Base-by-base conservation (phyloP, 1,139 yeast genomes). In the Yamadazyma mexicana region DNA sequence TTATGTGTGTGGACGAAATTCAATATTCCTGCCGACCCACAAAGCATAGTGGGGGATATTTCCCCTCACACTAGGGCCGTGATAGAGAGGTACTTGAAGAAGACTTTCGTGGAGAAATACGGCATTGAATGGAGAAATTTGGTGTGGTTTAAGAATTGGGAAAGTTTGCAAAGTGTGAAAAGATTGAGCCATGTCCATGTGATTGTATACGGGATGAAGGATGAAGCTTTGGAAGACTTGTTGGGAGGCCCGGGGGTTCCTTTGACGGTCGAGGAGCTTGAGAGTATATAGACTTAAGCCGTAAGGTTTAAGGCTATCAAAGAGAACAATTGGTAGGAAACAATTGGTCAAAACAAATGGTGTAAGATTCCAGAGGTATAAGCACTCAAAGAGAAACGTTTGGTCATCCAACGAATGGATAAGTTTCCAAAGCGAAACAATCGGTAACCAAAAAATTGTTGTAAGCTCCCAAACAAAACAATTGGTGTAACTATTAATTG, bases 121-220 rank as follows among this genome's bases (percentile, higher is more conserved):
- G 69, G 69, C 0, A 50, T 77, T 15, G 48, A 55, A 1, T 45
- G 60, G 40, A 64, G 66, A 5, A 58, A 74, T 38, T 51, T 81
- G 10, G 51, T 69, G 3, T 81, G 87, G 87, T 81, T 81, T 58
- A 72, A 80, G 48, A 81, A 81, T 52, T 81, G 83, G 79, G 73
- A 77, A 5, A 66, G 74, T 6, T 58, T 81, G 32, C 87, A 81
- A 52, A 77, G 84, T 50, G 81, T 81, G 6, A 68, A 67, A 44
- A 66, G 74, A 24, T 64, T 81, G 26, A 79, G 84, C 33, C 87
- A 81, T 54, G 61, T 81, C 16, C 87, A 81, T 54, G 76, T 81
- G 1, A 51, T 80, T 25, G 52, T 80, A 14, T 66, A 61, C 38
- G 75, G 69, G 17, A 50, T 70, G 26, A 53, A 54, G 15, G 39